Evolutionary conservation across 495 filamentous ascomycete genomes (phyloP), one percentile per base, ranked within the genome.

Genomic region (Lasiosphaeriaceae sp.): DNA sequence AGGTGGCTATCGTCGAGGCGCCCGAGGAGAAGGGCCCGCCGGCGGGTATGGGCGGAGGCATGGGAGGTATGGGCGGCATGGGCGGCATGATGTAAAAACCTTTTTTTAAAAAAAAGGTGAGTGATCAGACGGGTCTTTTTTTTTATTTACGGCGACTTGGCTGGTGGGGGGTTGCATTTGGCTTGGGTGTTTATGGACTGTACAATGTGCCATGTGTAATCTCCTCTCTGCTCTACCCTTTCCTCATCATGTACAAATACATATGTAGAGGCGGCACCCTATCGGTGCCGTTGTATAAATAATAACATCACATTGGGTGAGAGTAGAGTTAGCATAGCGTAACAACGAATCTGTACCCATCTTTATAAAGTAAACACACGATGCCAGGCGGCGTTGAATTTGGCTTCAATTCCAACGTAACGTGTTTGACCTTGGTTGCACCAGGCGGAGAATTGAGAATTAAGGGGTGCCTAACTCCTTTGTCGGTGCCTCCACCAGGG

Each of bases 1-100:
- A 98, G 77, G 93, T 96, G 57, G 92, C 93, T 52, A 92, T 98
- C 59, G 90, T 96, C 53, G 94, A 98, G 76, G 94, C 95, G 53
- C 83, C 89, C 49, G 95, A 96, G 71, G 92, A 96, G 74, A 96
- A 96, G 88, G 73, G 79, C 65, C 74, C 75, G 52, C 71, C 66
- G 50, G 12, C 58, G 21, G 83, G 83, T 41, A 85, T 86, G 82
- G 79, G 77, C 49, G 77, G n/a, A n/a, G n/a, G 81, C 55, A 77
- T 79, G 76, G 77, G 78, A 20, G 77, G 77, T 59, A 82, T 82
- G 79, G 77, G 78, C 21, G 77, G 77, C 61, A 82, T 82, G 79
- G 52, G 59, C 21, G 49, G 52, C 52, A 61, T 61, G 58, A 64
- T 57, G 62, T 56, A 59, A 54, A n/a, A n/a, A n/a, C n/a, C n/a